Base-by-base conservation (phyloP, 441 rosid species). In the Flueggea neowawraea region DNA sequence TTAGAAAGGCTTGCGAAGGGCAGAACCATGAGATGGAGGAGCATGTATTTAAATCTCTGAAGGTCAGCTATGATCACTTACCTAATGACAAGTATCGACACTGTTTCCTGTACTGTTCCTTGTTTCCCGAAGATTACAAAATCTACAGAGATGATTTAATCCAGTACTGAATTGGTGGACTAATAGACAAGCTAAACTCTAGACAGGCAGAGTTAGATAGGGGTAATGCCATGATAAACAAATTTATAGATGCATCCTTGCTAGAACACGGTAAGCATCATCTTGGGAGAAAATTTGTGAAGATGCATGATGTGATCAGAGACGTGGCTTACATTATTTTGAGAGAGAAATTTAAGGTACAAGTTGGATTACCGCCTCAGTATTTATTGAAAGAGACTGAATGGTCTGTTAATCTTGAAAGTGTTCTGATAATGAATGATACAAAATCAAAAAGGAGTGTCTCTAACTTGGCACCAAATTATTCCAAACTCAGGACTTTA, bases 251-350 rank as follows among this genome's bases (percentile, higher is more conserved):
- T 0, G 36, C 39, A 14, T 71, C 63, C 28, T 60, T 71, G 59
- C 13, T 71, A 12, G 63, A 71, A 16, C 9, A 17, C 15, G 0
- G 15, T 0, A 65, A 8, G 64, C 70, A 69, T 17, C 14, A 17
- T 64, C 33, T 14, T 36, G 41, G 4, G 9, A 36, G 4, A 36
- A 4, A 22, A 0, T 22, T 22, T 2, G 72, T 67, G 4, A 69
- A 50, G 58, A 66, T 76, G 76, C 71, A 63, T 52, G 74, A 72
- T 49, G 17, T 68, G 12, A 5, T 63, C 0, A 69, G 75, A 48
- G 78, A 55, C 0, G 62, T 75, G 58, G 67, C 73, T 4, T 16
- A 57, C 22, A 13, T 41, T 0, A 60, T 67, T 11, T 11, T 32
- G 5, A 44, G 68, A 49, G 33, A 12, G 32, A 9, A 12, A 13